These are phyloP conservation scores for Xanthoceras sorbifolium DNA, from an alignment of 345 rosid species.

Conservation along the genomic window DNA sequence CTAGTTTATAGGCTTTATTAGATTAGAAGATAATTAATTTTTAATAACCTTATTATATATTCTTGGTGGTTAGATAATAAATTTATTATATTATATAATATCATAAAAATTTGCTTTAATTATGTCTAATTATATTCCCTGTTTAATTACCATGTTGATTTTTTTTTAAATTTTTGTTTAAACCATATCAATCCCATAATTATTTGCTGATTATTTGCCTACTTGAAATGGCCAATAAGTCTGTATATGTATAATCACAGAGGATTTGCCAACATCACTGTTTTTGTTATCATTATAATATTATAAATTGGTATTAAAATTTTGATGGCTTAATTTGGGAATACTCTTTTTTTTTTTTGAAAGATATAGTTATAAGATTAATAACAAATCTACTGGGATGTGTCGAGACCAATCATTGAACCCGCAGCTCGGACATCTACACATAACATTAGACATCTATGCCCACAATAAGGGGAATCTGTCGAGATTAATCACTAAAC, in stretches of 20 bases:
- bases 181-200: slow-evolving; percentile 30
- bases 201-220: slow-evolving; percentile 41
- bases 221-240: slow-evolving; percentile 22
- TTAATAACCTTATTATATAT: background rate
- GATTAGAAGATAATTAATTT: too few relatives aligned
- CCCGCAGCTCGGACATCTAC: too few relatives aligned
- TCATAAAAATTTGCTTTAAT: slow-evolving; percentile 2
- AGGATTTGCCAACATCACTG: slow-evolving; percentile 29
- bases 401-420: too few relatives aligned
- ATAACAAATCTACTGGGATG: too few relatives aligned
- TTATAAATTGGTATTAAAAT: background rate
- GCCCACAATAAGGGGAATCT: too few relatives aligned
- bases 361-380: too few relatives aligned
- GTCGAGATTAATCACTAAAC: too few relatives aligned
- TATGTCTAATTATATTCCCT: slow-evolving; percentile 25
- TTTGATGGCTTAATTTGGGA: background rate
- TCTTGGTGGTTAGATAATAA: slow-evolving; percentile 12
- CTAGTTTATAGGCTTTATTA: slow-evolving; percentile 11
- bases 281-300: slow-evolving; percentile 18
- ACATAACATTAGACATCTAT: too few relatives aligned
- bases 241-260: background rate
- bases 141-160: slow-evolving; percentile 22
- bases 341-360: background rate
- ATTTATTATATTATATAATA: too few relatives aligned
- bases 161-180: slow-evolving; percentile 12